Percentiles rank a stretch among this genome's conserved stretches.
phyloP scores from a whole-genome alignment of 768 basidiomycete species.

The Mycena kentingensis region DNA sequence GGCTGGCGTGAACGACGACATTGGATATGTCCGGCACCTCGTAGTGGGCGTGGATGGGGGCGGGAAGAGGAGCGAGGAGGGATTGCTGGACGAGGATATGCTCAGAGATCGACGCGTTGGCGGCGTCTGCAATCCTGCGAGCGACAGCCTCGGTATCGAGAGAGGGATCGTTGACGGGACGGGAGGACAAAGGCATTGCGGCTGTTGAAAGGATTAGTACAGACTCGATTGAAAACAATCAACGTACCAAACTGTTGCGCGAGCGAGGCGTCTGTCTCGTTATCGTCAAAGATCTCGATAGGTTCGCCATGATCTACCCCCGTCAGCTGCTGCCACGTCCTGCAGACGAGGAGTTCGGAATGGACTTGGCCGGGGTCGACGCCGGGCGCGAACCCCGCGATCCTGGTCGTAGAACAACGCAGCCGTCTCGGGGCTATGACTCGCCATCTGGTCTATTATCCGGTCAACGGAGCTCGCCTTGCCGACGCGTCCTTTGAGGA shows the following conservation, averaged over 20 bases:
- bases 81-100: not conserved
- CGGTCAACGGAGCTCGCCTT: not conserved
- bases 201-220: not conserved
- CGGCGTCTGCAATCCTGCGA: not conserved
- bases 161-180: not conserved
- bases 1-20: not conserved
- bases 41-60: not conserved
- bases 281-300: not conserved
- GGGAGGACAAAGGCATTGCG: not conserved
- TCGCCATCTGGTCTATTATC: not conserved
- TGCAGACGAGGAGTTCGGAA: not conserved
- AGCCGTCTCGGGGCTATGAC: not conserved
- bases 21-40: not conserved
- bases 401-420: not conserved
- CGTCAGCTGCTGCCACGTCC: not conserved
- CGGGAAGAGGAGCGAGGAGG: not conserved
- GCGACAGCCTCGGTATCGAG: not conserved
- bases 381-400: too few species aligned
- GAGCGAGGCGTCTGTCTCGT: not conserved
- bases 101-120: not conserved
- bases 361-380: not conserved
- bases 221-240: not conserved
- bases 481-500: not conserved
- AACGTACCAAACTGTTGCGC: not conserved
- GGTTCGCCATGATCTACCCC: not conserved